Percentiles rank a stretch among this genome's conserved stretches.
Evolutionary conservation across 441 rosid genomes (phyloP).

Genomic region (Isatis lusitanica): DNA sequence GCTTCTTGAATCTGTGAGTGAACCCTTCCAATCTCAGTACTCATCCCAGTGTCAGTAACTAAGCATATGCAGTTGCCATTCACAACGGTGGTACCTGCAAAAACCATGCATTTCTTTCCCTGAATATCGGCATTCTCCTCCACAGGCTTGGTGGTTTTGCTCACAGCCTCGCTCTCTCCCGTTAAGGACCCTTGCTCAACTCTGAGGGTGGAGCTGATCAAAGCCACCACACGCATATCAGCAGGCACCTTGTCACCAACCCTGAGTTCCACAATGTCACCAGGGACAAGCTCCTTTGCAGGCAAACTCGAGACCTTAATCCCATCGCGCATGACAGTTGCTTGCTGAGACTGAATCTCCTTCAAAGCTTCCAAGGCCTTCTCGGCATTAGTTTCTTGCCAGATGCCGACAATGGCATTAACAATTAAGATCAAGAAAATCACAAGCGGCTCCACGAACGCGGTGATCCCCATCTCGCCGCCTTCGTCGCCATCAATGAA

Average conservation of each 20-base stretch:
- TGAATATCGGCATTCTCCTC: constrained; percentile 70
- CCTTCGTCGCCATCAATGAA: constrained; percentile 88
- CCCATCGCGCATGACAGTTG: constrained; percentile 66
- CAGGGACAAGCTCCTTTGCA: constrained; percentile 84
- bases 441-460: constrained; percentile 89
- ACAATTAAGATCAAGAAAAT: constrained; percentile 85
- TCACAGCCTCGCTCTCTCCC: constrained; percentile 78
- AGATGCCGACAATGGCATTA: constrained; percentile 81
- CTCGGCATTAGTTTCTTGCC: constrained; percentile 92
- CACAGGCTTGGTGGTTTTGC: constrained; percentile 71
- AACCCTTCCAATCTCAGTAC: constrained; percentile 82
- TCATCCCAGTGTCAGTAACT: constrained; percentile 79
- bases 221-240: constrained; percentile 72
- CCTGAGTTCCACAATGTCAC: constrained; percentile 80
- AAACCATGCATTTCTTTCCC: constrained; percentile 85
- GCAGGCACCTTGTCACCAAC: constrained; percentile 96
- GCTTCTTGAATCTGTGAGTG: constrained; percentile 93
- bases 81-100: constrained; percentile 84
- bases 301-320: constrained; percentile 46
- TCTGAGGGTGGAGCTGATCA: constrained; percentile 79
- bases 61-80: constrained; percentile 78
- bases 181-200: constrained; percentile 91
- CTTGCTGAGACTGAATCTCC: constrained; percentile 87
- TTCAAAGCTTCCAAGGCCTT: constrained; percentile 88
- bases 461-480: constrained; percentile 84